Percentiles rank a stretch among this genome's conserved stretches.
Conservation (phyloP, 768 basidiomycete genomes). For the Tylopilus subfusipes region DNA sequence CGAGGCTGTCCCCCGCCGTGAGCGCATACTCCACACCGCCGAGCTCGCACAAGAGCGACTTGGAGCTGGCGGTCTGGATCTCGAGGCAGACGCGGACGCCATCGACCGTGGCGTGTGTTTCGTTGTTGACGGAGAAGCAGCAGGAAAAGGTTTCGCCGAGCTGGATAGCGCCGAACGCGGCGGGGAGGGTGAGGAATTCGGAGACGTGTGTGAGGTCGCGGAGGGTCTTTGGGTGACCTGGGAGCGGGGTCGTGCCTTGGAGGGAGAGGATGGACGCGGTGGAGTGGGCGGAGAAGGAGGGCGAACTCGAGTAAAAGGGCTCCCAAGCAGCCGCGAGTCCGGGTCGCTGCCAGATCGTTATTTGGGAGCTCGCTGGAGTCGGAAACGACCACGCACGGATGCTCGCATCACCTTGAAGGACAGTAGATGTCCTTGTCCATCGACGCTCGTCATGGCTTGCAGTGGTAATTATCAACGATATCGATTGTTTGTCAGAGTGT, state of each 20-base stretch:
- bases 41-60: slow-evolving; percentile 58
- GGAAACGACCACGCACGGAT: slow-evolving; percentile 55
- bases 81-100: slow-evolving; percentile 70
- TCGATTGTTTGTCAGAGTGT: no score
- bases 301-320: slow-evolving; percentile 81
- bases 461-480: no score
- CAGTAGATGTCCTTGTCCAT: slow-evolving; percentile 61
- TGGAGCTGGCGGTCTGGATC: slow-evolving; percentile 77
- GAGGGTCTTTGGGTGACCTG: slow-evolving; percentile 78
- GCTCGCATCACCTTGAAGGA: slow-evolving; percentile 87
- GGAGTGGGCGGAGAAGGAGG: slow-evolving; percentile 78
- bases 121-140: slow-evolving; percentile 80
- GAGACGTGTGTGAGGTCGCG: slow-evolving; percentile 77
- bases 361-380: background rate
- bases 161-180: slow-evolving; percentile 82
- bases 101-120: slow-evolving; percentile 58
- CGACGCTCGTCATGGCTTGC: slow-evolving; percentile 29
- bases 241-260: slow-evolving; percentile 66
- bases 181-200: slow-evolving; percentile 75
- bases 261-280: slow-evolving; percentile 74
- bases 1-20: slow-evolving; percentile 54
- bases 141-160: slow-evolving; percentile 87
- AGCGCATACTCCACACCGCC: slow-evolving; percentile 53
- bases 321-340: slow-evolving; percentile 75
- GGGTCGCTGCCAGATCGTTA: slow-evolving; percentile 55